These are phyloP conservation scores for Neocucurbitaria cava DNA, from an alignment of 2,329 filamentous ascomycete genomes.

Conservation along the genomic window DNA sequence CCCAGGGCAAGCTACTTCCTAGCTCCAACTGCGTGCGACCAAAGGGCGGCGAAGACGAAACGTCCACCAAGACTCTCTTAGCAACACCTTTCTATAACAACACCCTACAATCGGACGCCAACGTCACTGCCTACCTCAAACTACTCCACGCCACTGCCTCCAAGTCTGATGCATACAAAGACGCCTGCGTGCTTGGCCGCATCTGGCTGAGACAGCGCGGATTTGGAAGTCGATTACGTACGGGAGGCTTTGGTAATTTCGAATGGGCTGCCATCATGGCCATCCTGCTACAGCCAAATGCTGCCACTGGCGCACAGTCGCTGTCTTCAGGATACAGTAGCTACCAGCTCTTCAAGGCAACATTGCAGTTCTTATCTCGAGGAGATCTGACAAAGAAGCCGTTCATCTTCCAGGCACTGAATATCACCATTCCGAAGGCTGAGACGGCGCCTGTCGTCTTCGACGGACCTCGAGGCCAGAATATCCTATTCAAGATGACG, in stretches of 20 bases:
- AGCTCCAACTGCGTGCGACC: conserved; percentile 73
- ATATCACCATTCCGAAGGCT: conserved; percentile 46
- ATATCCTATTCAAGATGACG: conserved; percentile 90
- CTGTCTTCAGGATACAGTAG: conserved; percentile 84
- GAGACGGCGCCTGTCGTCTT: conserved; percentile 73
- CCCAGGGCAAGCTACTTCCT: conserved; percentile 73
- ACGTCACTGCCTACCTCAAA: conserved; percentile 76
- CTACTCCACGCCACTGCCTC: conserved; percentile 73
- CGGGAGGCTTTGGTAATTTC: conserved; percentile 89
- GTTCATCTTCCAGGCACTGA: conserved; percentile 57
- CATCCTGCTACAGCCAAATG: conserved; percentile 79
- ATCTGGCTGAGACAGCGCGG: conserved; percentile 91
- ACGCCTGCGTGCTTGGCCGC: conserved; percentile 84
- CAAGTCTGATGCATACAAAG: conserved; percentile 74
- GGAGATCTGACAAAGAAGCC: conserved; percentile 75
- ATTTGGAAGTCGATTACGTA: conserved; percentile 71
- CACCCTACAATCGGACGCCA: conserved; percentile 78
- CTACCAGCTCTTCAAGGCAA: conserved; percentile 93
- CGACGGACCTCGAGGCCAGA: conserved; percentile 76
- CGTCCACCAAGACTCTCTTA: conserved; percentile 36
- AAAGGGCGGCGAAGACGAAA: conserved; percentile 55
- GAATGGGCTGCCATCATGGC: conserved; percentile 88
- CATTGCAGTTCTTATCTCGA: conserved; percentile 82
- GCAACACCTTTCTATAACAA: conserved; percentile 90
- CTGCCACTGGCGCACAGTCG: conserved; percentile 71